These are phyloP conservation scores for Candida verbasci DNA, from an alignment of 805 yeast genomes.

Conservation along the genomic window DNA sequence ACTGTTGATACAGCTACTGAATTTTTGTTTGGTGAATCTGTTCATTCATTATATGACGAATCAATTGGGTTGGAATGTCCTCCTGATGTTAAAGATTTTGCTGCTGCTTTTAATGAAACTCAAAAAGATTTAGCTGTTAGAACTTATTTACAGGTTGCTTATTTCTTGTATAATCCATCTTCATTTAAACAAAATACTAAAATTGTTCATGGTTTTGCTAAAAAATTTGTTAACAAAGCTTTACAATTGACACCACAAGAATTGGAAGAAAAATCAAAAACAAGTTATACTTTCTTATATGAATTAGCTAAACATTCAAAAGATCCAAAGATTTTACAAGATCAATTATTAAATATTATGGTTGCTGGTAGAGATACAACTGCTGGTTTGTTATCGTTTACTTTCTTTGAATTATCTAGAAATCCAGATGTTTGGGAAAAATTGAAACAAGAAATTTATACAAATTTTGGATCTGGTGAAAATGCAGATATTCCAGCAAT, in stretches of 20 bases:
- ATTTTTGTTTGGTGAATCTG: slow-evolving; percentile 38
- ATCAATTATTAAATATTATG: slow-evolving; percentile 37
- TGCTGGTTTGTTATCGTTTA: slow-evolving; percentile 34
- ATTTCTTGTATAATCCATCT: slow-evolving; percentile 18
- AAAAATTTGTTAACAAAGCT: slow-evolving; percentile 27
- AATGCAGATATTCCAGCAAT: slow-evolving; percentile 24
- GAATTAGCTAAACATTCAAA: slow-evolving; percentile 36
- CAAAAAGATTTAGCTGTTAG: slow-evolving; percentile 29
- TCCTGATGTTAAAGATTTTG: slow-evolving; percentile 29
- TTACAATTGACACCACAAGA: slow-evolving; percentile 21
- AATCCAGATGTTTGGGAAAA: slow-evolving; percentile 28
- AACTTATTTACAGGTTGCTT: slow-evolving; percentile 19
- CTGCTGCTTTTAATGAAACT: slow-evolving; percentile 31
- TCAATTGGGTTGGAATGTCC: slow-evolving; percentile 15
- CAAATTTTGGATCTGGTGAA: slow-evolving; percentile 29
- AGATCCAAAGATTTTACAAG: slow-evolving; percentile 31
- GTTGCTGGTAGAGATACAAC: slow-evolving; percentile 42
- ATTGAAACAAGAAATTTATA: slow-evolving; percentile 25
- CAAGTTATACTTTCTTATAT: slow-evolving; percentile 33
- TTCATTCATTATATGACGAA: slow-evolving; percentile 27
- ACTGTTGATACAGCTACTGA: slow-evolving; percentile 41
- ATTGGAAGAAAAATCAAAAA: slow-evolving; percentile 20
- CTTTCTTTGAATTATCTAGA: slow-evolving; percentile 31
- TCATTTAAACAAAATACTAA: slow-evolving; percentile 20
- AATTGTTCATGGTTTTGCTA: slow-evolving; percentile 23